A percentile compares a stretch with the other conserved stretches of the same genome.
Conservation (phyloP, 768 basidiomycete species). For the Tricholomella constricta region DNA sequence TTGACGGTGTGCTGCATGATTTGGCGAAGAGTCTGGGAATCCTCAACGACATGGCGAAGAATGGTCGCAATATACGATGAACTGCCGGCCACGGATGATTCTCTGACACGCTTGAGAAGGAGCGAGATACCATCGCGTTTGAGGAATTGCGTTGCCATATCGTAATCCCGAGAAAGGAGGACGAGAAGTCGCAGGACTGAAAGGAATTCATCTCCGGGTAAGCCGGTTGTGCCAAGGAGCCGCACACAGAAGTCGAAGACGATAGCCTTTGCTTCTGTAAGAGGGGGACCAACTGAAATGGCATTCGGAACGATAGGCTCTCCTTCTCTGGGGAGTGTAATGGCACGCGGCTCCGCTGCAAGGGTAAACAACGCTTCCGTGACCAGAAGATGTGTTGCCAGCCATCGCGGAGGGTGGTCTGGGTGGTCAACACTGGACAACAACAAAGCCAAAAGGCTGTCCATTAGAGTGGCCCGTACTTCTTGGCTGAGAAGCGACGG, state of each 20-base stretch:
- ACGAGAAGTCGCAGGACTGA: constrained; percentile 83
- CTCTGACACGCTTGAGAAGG: constrained; percentile 69
- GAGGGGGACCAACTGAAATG: constrained; percentile 60
- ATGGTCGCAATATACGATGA: constrained; percentile 87
- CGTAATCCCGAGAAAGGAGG: constrained; percentile 75
- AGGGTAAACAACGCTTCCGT: constrained; percentile 81
- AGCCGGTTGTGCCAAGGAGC: constrained; percentile 61
- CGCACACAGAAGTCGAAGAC: constrained; percentile 79
- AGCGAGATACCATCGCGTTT: constrained; percentile 60
- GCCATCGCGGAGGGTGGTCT: constrained; percentile 81
- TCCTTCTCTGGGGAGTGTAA: constrained; percentile 69
- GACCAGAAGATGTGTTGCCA: constrained; percentile 82
- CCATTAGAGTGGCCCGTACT: constrained; percentile 62
- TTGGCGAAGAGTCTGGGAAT: constrained; percentile 57
- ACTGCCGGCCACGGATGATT: constrained; percentile 62
- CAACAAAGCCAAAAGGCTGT: constrained; percentile 66
- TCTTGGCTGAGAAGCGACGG: constrained; percentile 58
- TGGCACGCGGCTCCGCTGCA: constrained; percentile 68
- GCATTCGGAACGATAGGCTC: constrained; percentile 57
- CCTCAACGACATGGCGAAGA: constrained; percentile 91
- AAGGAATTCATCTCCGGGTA: constrained; percentile 81
- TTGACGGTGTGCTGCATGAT: constrained; percentile 86
- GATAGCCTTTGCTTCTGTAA: constrained; percentile 58
- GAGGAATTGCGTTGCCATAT: constrained; percentile 66
- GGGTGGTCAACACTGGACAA: constrained; percentile 53